Percentiles rank a stretch among this genome's conserved stretches.
Conservation (phyloP, 805 yeast species). For the Yarrowia yakushimensis region DNA sequence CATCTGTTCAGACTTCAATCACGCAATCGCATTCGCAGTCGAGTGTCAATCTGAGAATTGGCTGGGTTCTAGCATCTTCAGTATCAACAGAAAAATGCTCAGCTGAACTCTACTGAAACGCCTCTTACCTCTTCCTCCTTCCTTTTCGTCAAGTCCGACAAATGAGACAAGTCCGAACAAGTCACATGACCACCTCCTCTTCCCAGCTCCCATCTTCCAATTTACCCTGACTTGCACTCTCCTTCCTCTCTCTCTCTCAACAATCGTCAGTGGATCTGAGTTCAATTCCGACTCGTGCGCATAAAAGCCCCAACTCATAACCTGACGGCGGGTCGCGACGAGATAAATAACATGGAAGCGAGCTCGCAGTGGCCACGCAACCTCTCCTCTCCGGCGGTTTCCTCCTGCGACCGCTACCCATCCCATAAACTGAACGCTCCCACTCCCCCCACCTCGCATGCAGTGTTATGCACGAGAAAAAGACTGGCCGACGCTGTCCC, state of each 20-base stretch:
- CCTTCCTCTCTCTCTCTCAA: neutral
- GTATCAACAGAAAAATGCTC: no score
- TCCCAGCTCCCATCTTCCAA: neutral
- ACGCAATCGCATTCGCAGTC: no score
- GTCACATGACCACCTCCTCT: neutral
- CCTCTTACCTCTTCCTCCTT: neutral
- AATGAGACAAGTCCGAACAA: neutral
- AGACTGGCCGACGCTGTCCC: slow-evolving; percentile 24
- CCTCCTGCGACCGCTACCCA: neutral
- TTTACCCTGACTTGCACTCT: slow-evolving; percentile 8
- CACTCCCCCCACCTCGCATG: slow-evolving; percentile 24
- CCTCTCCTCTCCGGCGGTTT: neutral
- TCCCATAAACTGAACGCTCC: neutral
- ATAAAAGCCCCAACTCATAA: neutral
- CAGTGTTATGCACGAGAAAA: slow-evolving; percentile 21
- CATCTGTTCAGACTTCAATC: no score
- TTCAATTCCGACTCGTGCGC: neutral
- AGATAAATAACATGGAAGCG: neutral
- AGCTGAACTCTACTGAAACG: neutral
- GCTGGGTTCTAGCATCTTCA: no score
- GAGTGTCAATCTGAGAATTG: no score
- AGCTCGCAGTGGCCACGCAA: neutral
- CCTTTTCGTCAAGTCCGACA: neutral
- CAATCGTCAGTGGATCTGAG: neutral
- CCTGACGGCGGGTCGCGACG: neutral